A percentile compares a stretch with the other conserved stretches of the same genome.
phyloP scores from a whole-genome alignment of 2,329 filamentous ascomycete genomes.

The Fusarium setosum region DNA sequence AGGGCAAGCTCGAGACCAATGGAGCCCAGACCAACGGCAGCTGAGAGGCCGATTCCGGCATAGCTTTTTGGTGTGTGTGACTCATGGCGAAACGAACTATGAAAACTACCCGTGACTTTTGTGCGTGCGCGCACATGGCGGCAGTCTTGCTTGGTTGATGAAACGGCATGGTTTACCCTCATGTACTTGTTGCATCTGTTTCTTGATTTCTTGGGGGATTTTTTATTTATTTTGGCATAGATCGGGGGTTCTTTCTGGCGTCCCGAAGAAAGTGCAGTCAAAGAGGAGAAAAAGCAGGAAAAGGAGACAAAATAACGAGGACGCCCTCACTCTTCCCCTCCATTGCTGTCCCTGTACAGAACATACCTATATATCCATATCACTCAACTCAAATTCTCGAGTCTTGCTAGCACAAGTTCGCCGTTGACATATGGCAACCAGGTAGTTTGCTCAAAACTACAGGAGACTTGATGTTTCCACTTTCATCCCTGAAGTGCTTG shows the following conservation, averaged over 20 bases:
- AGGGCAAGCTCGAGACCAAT: constrained; percentile 68
- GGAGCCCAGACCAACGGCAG: constrained; percentile 30
- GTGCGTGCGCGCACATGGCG: constrained; percentile 12
- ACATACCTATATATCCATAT: neutral
- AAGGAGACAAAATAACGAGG: neutral
- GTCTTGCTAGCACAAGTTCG: too few relatives aligned
- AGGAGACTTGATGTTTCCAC: too few relatives aligned
- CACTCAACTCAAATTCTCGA: neutral
- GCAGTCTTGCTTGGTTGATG: constrained; percentile 8
- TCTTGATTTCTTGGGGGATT: constrained; percentile 27
- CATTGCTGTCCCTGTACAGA: neutral
- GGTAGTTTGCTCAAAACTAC: too few relatives aligned
- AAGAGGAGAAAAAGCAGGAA: constrained; percentile 27
- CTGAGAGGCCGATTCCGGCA: constrained; percentile 16
- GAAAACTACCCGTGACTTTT: neutral
- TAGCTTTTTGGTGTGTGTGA: neutral
- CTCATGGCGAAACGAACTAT: neutral
- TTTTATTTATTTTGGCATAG: constrained; percentile 34
- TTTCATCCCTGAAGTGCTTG: too few relatives aligned
- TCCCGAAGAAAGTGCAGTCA: constrained; percentile 30
- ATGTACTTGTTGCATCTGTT: constrained; percentile 35
- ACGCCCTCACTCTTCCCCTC: constrained; percentile 5
- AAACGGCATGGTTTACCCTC: constrained; percentile 16
- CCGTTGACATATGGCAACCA: too few relatives aligned
- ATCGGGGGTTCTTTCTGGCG: constrained; percentile 33